Evolutionary conservation across 192 early-diverging fungal genomes (phyloP), one percentile per base, ranked within the genome.

Genomic region (Rhizophlyctis rosea): DNA sequence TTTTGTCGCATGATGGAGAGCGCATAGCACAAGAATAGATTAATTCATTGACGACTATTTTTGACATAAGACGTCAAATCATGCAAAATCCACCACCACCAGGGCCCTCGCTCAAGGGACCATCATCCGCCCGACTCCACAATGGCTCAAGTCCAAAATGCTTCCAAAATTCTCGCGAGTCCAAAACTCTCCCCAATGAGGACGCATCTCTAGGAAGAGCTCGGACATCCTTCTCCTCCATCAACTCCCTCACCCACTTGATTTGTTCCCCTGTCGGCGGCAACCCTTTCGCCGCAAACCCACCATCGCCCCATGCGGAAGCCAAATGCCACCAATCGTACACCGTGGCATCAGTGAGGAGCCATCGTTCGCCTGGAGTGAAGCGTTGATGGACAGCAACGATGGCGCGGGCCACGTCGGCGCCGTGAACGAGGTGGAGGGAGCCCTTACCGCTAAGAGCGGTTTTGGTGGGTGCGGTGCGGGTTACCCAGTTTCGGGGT

Each of bases 251-350:
- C 1, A 74, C 76, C 79, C 79, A 81, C 31, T 54, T 11, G n/a
- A 57, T 49, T 25, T 57, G 27, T 11, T 11, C 11, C 51, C 51
- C 27, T 7, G 29, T 54, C 7, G n/a, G 11, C 13, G 44, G 52
- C n/a, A n/a, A n/a, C 68, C n/a, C 50, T n/a, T 31, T 69, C 39
- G 34, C 48, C 33, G 1, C 44, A 16, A 53, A 5, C 11, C 47
- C 61, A 11, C 21, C 35, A 2, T 13, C 47, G 2, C 64, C 65
- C 61, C 61, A 66, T 50, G 50, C 65, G 5, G 54, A 13, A 1
- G 63, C 70, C 47, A 81, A 62, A 50, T 81, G 69, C 76, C 74
- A 81, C 84, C 84, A 88, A 59, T 87, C 82, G 67, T 82, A 82
- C 32, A 80, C 74, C 9, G 66, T 50, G 25, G 69, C 61, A 56